These are phyloP conservation scores for Selaginella moellendorffii DNA, from an alignment of 75 land plant genomes.

Conservation along the genomic window DNA sequence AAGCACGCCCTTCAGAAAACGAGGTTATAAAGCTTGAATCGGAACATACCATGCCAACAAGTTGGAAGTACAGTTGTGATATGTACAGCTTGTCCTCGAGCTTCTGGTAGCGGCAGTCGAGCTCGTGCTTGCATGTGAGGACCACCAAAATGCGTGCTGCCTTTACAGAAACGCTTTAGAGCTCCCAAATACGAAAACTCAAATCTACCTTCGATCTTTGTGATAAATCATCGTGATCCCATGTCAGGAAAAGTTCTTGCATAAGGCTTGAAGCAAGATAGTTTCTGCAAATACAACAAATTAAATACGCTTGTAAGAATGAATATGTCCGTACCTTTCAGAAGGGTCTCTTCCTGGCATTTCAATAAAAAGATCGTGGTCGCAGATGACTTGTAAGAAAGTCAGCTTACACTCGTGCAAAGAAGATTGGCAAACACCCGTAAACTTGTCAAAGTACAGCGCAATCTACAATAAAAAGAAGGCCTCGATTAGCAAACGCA, in stretches of 20 bases:
- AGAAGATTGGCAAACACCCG: constrained; percentile 74
- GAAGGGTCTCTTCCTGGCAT: constrained; percentile 99
- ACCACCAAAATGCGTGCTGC: constrained; percentile 93
- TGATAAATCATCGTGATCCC: constrained; percentile 87
- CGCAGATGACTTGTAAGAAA: constrained; percentile 85
- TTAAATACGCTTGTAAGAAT: background rate
- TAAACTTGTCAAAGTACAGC: constrained; percentile 88
- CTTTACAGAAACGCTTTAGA: constrained; percentile 19
- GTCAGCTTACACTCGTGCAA: constrained; percentile 98
- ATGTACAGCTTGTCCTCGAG: constrained; percentile 90
- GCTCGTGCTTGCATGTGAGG: constrained; percentile 96
- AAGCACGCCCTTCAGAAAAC: background rate
- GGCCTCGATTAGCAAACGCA: too few species aligned
- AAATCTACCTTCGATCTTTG: constrained; percentile 59
- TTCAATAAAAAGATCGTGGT: constrained; percentile 98
- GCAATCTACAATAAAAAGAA: constrained; percentile 62
- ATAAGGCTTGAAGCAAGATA: constrained; percentile 83
- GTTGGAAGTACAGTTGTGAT: constrained; percentile 89
- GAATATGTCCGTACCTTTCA: constrained; percentile 70
- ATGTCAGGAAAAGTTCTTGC: constrained; percentile 90
- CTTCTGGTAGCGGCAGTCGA: constrained; percentile 92
- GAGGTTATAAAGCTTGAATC: background rate
- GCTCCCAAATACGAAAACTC: background rate
- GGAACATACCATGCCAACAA: constrained; percentile 62
- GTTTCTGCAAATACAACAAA: constrained; percentile 45